Base-by-base conservation (phyloP, 345 rosid genomes). In the Capsella bursapastoris region DNA sequence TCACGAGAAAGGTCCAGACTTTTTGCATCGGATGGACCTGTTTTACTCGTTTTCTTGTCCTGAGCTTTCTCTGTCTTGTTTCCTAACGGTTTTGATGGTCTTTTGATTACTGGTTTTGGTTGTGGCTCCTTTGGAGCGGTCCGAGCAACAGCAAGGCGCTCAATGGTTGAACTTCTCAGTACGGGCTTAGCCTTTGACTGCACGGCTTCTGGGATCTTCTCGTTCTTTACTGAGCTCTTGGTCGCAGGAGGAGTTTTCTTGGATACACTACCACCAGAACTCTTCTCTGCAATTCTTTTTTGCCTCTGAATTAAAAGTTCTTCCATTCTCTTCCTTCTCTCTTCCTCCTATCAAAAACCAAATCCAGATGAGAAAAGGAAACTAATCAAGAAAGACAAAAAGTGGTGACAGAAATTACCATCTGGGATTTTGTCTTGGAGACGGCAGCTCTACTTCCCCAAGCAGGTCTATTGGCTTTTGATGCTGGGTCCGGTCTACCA, bases 201-300 rank as follows among this genome's bases (percentile, higher is more conserved):
- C 12, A 70, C 74, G 40, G 74, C 35, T 57, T 74, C 80, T 48
- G 90, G 63, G 15, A 72, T 60, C 81, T 82, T 85, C 52, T 68
- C 87, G 18, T 76, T 83, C 75, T 81, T 84, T 3, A 31, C 25
- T 25, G n/a, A 25, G 50, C 59, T 69, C 45, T 68, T 79, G 22
- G 57, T 83, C 13, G 74, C 82, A 2, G 64, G 57, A 0, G 81
- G 68, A 63, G 79, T 83, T 84, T 81, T 87, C 83, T 80, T 85
- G 66, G 88, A 10, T 68, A 83, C 88, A 58, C 66, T 72, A 69
- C 74, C 63, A 25, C 79, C 75, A 55, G 85, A 49, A 78, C 96
- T 90, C 88, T 91, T 92, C 82, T 86, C 96, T 29, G 99, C 89
- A 50, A 95, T 95, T 81, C 99, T 90, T 86, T 86, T 90, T 85